phyloP scores from a whole-genome alignment of 2,329 filamentous ascomycete genomes.

The Cadophora sp. region DNA sequence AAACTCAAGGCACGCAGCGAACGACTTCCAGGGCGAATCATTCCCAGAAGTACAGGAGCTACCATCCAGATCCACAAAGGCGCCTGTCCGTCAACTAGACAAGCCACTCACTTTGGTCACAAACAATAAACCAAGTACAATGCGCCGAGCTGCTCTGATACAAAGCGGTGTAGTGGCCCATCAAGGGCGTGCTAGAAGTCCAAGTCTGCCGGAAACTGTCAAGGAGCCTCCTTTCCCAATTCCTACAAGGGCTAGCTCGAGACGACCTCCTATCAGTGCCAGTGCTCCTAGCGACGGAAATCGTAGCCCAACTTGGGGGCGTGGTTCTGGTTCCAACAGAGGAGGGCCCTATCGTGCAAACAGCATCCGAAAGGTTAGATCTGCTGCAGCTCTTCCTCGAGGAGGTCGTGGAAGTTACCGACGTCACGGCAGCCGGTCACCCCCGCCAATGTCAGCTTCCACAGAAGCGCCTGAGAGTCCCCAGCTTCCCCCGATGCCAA shows the following conservation, averaged over 20 bases:
- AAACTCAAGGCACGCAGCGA: slow-evolving; percentile 29
- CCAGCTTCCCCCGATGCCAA: slow-evolving; percentile 73
- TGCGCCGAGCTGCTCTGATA: slow-evolving; percentile 81
- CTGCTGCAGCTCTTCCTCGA: slow-evolving; percentile 74
- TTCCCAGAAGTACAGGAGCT: slow-evolving; percentile 36
- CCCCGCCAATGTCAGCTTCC: slow-evolving; percentile 70
- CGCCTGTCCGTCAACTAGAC: slow-evolving; percentile 40
- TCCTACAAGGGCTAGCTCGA: slow-evolving; percentile 85
- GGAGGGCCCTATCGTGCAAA: slow-evolving; percentile 59
- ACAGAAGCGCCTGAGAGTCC: slow-evolving; percentile 74
- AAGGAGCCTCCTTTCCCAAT: slow-evolving; percentile 87
- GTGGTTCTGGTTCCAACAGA: slow-evolving; percentile 43
- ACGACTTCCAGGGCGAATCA: slow-evolving; percentile 33
- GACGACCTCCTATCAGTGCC: slow-evolving; percentile 69
- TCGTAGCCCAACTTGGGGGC: slow-evolving; percentile 75
- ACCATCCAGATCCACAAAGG: slow-evolving; percentile 33
- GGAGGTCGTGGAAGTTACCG: slow-evolving; percentile 53
- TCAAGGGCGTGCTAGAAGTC: slow-evolving; percentile 66
- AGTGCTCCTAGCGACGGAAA: slow-evolving; percentile 75
- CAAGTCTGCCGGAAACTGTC: slow-evolving; percentile 65
- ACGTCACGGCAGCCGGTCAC: slow-evolving; percentile 63
- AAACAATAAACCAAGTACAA: slow-evolving; percentile 54
- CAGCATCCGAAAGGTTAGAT: slow-evolving; percentile 84
- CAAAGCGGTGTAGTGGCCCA: slow-evolving; percentile 79
- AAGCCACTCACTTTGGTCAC: slow-evolving; percentile 43